Evolutionary conservation across 1,284 basidiomycete genomes (phyloP).

Genomic region (Caloboletus firmus): DNA sequence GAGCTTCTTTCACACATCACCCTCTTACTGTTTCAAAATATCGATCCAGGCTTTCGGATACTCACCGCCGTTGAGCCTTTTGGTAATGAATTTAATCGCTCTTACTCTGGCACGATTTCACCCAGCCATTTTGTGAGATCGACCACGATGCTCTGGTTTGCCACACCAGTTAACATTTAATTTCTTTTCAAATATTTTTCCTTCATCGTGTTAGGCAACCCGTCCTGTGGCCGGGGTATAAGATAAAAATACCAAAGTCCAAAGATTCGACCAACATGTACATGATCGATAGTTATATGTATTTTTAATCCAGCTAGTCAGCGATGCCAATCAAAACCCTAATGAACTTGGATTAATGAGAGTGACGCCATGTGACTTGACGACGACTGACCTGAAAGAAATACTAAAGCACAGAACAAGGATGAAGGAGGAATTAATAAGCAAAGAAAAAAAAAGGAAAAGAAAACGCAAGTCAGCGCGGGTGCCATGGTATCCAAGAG

Average conservation of each 20-base stretch:
- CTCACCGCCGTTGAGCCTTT: too few species aligned
- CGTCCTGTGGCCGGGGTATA: not conserved
- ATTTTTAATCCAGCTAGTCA: slow-evolving; percentile 19
- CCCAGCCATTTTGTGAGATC: too few species aligned
- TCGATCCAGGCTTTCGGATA: too few species aligned
- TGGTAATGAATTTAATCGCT: too few species aligned
- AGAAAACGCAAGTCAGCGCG: slow-evolving; percentile 4
- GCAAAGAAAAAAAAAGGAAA: not conserved
- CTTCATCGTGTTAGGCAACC: not conserved
- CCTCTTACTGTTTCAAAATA: too few species aligned
- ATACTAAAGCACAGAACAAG: slow-evolving; percentile 9
- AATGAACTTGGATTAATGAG: slow-evolving; percentile 3
- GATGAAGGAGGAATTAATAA: not conserved
- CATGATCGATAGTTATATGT: slow-evolving; percentile 7
- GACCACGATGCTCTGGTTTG: too few species aligned
- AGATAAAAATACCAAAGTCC: slow-evolving; percentile 7
- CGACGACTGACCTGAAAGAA: slow-evolving; percentile 3
- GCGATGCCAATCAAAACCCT: slow-evolving; percentile 11
- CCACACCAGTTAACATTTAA: not conserved
- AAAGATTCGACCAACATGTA: slow-evolving; percentile 10
- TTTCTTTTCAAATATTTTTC: not conserved
- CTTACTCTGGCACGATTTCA: too few species aligned
- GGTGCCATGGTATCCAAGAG: slow-evolving; percentile 30
- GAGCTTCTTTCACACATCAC: too few species aligned
- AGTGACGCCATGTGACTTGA: not conserved